These are phyloP conservation scores for Haplosporangium gracile DNA, from an alignment of 192 early-diverging fungal species.

Conservation along the genomic window DNA sequence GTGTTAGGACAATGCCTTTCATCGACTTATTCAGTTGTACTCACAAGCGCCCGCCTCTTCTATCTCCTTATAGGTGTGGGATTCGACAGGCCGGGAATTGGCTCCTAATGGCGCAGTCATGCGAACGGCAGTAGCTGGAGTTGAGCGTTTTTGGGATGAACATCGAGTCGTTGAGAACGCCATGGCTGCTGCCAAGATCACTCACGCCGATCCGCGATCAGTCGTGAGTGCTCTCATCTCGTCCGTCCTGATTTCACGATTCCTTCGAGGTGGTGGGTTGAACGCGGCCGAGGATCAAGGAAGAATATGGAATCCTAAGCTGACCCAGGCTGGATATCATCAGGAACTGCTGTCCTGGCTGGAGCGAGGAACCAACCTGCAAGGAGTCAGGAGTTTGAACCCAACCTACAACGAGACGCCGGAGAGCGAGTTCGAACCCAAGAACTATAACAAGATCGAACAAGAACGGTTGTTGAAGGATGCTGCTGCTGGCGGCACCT, in stretches of 20 bases:
- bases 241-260: constrained; percentile 52
- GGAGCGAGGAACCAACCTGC: constrained; percentile 25
- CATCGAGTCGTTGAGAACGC: constrained; percentile 51
- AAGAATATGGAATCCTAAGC: constrained; percentile 20
- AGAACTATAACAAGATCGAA: constrained; percentile 15
- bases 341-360: constrained; percentile 30
- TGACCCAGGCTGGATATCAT: constrained; percentile 6
- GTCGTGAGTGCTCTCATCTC: constrained; percentile 45
- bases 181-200: constrained; percentile 58
- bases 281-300: neutral
- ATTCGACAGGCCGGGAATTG: constrained; percentile 30
- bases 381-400: constrained; percentile 15
- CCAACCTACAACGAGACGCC: constrained; percentile 25
- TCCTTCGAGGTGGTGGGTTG: constrained; percentile 39
- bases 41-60: neutral
- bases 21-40: too few species aligned
- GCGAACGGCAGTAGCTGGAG: constrained; percentile 52
- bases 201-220: constrained; percentile 60
- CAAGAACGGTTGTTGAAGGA: neutral
- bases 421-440: constrained; percentile 15
- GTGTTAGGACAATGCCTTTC: too few species aligned
- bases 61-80: constrained; percentile 36
- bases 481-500: neutral
- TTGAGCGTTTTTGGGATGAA: constrained; percentile 58
- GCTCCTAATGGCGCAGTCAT: constrained; percentile 59